These are phyloP conservation scores for Xylaria curta DNA, from an alignment of 495 filamentous ascomycete species.

Conservation along the genomic window DNA sequence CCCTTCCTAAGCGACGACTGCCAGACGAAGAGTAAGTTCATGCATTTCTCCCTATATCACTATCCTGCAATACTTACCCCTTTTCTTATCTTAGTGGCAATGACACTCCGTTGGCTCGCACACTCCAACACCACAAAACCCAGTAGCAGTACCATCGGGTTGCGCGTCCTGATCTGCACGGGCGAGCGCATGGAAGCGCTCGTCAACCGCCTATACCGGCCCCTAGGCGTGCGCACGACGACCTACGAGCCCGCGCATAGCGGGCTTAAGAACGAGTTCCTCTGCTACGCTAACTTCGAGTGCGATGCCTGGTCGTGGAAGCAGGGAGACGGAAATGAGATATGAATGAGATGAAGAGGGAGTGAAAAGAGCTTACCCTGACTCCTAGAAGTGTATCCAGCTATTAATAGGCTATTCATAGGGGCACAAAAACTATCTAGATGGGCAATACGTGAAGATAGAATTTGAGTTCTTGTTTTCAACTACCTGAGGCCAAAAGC, in stretches of 20 bases:
- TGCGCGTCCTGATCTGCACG: conserved; percentile 68
- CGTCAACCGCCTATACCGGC: conserved; percentile 57
- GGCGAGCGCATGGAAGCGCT: conserved; percentile 71
- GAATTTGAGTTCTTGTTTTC: not conserved
- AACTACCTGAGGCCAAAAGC: not conserved
- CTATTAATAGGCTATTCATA: not conserved
- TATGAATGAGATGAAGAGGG: not conserved
- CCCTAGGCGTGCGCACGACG: conserved; percentile 60
- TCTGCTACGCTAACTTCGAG: conserved; percentile 78
- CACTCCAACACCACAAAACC: not conserved
- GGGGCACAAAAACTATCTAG: not conserved
- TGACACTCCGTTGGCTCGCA: conserved; percentile 72
- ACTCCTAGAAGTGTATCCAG: not conserved
- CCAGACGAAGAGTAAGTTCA: conserved; percentile 71
- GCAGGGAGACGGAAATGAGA: not conserved
- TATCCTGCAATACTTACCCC: not conserved
- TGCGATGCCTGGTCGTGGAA: conserved; percentile 60
- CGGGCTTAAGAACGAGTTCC: conserved; percentile 77
- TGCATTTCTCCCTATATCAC: not conserved
- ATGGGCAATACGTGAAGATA: not conserved
- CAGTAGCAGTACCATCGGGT: not conserved
- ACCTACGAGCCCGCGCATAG: conserved; percentile 69
- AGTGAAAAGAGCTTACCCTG: not conserved
- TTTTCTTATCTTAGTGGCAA: conserved; percentile 57
- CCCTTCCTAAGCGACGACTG: conserved; percentile 82